Conservation (phyloP, 202 grass and related monocot species). For the Dendrocalamus latiflorus region DNA sequence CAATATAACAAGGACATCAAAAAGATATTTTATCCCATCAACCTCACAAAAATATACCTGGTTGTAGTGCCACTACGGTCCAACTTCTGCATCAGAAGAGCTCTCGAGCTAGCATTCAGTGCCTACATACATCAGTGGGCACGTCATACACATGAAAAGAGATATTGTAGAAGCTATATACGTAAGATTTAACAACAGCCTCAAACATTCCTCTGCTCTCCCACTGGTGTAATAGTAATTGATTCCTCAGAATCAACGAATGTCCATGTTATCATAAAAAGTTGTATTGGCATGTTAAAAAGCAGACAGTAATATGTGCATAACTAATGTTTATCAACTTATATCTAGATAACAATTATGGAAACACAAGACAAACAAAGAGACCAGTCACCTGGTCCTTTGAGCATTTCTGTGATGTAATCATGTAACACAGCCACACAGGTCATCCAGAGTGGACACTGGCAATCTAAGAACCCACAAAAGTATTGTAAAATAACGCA, state of each 20-base stretch:
- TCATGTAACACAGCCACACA: not conserved
- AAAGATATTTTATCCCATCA: not conserved
- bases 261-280: not conserved
- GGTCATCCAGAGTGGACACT: not conserved
- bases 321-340: not conserved
- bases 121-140: slow-evolving; percentile 42
- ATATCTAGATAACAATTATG: not conserved
- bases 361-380: not conserved
- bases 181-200: not conserved
- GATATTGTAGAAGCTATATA: not conserved
- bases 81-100: slow-evolving; percentile 95
- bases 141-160: not conserved
- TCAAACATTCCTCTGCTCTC: not conserved
- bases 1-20: not conserved
- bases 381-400: not conserved
- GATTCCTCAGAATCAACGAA: not conserved
- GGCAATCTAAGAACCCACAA: not conserved
- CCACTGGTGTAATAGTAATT: not conserved
- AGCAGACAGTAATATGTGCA: not conserved
- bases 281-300: not conserved
- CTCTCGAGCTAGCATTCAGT: slow-evolving; percentile 93
- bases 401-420: not conserved
- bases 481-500: not conserved
- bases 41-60: slow-evolving; percentile 42
- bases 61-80: slow-evolving; percentile 72